Conservation (phyloP, 352 stramenopile species). For the Pythium volutum region DNA sequence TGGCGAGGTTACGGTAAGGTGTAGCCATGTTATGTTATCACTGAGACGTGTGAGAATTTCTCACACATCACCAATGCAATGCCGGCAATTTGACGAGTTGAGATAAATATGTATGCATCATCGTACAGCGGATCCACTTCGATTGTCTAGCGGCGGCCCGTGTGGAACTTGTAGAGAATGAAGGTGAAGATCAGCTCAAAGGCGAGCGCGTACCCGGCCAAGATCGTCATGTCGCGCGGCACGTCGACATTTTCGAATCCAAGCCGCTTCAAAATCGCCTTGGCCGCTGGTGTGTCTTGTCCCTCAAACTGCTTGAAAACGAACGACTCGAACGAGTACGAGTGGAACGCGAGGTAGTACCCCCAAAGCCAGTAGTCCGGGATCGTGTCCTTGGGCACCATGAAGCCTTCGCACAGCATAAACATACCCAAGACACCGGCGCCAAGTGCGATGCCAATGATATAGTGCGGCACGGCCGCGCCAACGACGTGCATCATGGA, state of each 20-base stretch:
- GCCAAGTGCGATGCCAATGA: conserved; percentile 82
- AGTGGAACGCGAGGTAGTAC: conserved; percentile 10
- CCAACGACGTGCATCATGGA: conserved; percentile 79
- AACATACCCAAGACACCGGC: conserved; percentile 85
- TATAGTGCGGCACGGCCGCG: conserved; percentile 80
- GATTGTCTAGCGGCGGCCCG: background rate
- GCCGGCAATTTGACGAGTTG: too few species aligned
- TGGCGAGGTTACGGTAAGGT: background rate
- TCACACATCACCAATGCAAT: too few species aligned
- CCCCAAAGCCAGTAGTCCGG: conserved; percentile 39
- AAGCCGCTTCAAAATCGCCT: background rate
- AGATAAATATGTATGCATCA: too few species aligned
- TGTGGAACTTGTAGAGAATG: background rate
- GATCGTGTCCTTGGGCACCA: conserved; percentile 33
- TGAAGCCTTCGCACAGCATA: conserved; percentile 86
- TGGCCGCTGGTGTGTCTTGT: conserved; percentile 14
- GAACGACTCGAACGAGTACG: conserved; percentile 40
- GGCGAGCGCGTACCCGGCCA: conserved; percentile 42
- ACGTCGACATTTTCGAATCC: background rate
- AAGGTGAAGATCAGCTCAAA: conserved; percentile 8
- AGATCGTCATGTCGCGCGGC: conserved; percentile 50
- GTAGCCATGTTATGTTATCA: too few species aligned
- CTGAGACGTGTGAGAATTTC: too few species aligned
- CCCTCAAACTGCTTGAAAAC: conserved; percentile 38
- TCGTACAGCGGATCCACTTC: too few species aligned